phyloP scores from a whole-genome alignment of 2,329 filamentous ascomycete genomes.

The Aspergillus sojae region DNA sequence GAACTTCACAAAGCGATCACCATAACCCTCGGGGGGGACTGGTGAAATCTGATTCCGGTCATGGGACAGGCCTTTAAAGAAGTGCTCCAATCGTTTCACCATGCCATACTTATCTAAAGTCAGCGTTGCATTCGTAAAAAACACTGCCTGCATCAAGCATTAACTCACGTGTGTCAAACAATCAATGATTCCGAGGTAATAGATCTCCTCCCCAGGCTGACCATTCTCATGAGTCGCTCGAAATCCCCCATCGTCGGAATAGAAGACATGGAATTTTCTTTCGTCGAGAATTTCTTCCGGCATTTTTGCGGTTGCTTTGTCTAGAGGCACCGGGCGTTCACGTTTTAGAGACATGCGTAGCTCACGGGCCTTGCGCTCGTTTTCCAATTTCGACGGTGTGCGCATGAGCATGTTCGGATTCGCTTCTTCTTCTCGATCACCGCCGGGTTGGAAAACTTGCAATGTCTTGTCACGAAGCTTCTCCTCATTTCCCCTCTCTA shows the following conservation, averaged over 20 bases:
- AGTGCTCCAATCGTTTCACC: constrained; percentile 92
- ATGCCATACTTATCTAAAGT: constrained; percentile 73
- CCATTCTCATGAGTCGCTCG: constrained; percentile 91
- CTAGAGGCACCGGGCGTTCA: constrained; percentile 91
- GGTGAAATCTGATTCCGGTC: constrained; percentile 89
- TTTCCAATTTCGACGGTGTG: constrained; percentile 93
- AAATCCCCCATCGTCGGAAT: constrained; percentile 91
- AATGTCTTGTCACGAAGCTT: constrained; percentile 88
- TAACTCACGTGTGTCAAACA: constrained; percentile 89
- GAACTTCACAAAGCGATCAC: constrained; percentile 91
- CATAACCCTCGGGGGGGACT: constrained; percentile 85
- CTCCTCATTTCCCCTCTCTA: constrained; percentile 89
- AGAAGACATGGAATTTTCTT: constrained; percentile 80
- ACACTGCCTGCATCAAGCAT: background rate
- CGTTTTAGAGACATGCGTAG: constrained; percentile 88
- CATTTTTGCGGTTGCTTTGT: constrained; percentile 80
- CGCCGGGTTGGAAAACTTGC: constrained; percentile 89
- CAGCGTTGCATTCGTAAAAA: background rate
- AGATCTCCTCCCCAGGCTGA: constrained; percentile 82
- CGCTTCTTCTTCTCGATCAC: constrained; percentile 66
- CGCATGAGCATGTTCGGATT: constrained; percentile 72
- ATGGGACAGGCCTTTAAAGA: constrained; percentile 89
- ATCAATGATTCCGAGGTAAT: constrained; percentile 98
- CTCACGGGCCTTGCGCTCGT: constrained; percentile 84
- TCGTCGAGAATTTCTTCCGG: constrained; percentile 82